Evolutionary conservation across 345 rosid species (phyloP), one percentile per base, ranked within the genome.

Genomic region (Salix suchowensis): DNA sequence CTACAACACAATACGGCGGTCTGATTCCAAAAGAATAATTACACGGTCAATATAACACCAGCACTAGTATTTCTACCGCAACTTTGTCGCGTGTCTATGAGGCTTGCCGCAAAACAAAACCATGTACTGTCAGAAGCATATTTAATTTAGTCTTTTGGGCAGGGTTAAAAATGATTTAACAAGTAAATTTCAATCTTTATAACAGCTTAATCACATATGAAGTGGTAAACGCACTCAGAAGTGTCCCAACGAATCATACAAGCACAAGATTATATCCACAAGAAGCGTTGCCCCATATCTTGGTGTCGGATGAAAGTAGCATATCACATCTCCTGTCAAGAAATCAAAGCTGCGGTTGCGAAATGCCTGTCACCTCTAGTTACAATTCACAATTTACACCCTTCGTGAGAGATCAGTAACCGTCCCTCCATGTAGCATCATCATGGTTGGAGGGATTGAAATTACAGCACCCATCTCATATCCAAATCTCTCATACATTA

Each of bases 261-360:
- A 28, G 36, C 46, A 70, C 62, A 37, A 12, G 52, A 54, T 68
- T 40, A 54, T 54, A 76, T 68, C 65, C 13, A 40, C 67, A 75
- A 39, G 62, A 19, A 55, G 72, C 37, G 39, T n/a, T 6, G 44
- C 37, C 78, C 39, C 55, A 76, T 39, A 71, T 50, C 78, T 80
- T 76, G 73, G 80, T 42, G 82, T 74, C 78, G 79, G 80, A 71
- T 65, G 80, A 75, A 74, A 65, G 76, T 73, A 78, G 74, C 37
- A 58, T 30, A 30, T 64, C 68, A 73, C 70, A 60, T 58, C 78
- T 24, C 52, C 50, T 68, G 72, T 54, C 73, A 62, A 48, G 18
- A 61, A 58, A 44, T 23, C 58, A 18, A 70, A 76, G 19, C 67
- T 50, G 69, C 58, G 64, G 72, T 36, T 15, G 65, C 39, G 60